These are phyloP conservation scores for Ambrosia artemisiifolia DNA, from an alignment of 129 eudicot genomes.

Conservation along the genomic window DNA sequence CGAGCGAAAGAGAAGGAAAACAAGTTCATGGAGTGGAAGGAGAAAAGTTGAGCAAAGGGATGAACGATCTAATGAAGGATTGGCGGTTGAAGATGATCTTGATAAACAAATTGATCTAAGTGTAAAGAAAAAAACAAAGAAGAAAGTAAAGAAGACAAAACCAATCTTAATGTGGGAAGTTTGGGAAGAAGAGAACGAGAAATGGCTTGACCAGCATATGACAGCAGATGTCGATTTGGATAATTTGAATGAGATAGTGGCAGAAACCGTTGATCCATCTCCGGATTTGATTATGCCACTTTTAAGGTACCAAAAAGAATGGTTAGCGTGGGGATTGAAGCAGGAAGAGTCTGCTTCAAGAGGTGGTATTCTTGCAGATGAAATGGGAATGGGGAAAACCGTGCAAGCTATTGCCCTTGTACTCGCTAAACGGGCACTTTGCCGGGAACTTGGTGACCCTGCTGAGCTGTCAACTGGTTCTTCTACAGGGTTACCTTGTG, in stretches of 20 bases:
- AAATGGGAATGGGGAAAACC: constrained; percentile 97
- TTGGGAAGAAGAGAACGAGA: constrained; percentile 66
- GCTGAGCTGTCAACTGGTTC: constrained; percentile 29
- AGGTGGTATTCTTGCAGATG: constrained; percentile 98
- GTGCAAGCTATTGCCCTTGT: constrained; percentile 95
- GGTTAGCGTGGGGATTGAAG: constrained; percentile 90
- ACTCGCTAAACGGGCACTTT: constrained; percentile 68
- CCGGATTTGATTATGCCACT: constrained; percentile 63
- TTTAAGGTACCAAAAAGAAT: constrained; percentile 91
- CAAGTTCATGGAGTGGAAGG: constrained; percentile 1
- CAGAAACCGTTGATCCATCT: constrained; percentile 67
- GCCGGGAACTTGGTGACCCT: constrained; percentile 35
- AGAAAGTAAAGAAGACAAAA: constrained; percentile 30
- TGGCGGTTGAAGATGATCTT: constrained; percentile 12
- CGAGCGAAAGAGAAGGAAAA: constrained; percentile 29
- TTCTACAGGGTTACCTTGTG: constrained; percentile 42
- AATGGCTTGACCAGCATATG: constrained; percentile 63
- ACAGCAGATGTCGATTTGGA: constrained; percentile 39
- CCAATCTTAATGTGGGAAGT: constrained; percentile 70
- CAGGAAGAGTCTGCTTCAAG: constrained; percentile 77
- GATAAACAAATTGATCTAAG: constrained; percentile 14
- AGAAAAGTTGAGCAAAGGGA: not conserved
- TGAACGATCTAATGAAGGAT: not conserved
- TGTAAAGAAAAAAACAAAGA: constrained; percentile 17
- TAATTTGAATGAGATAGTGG: constrained; percentile 47